Evolutionary conservation across 2,329 filamentous ascomycete species (phyloP), one percentile per base, ranked within the genome.

Genomic region (Polytolypa hystricis): DNA sequence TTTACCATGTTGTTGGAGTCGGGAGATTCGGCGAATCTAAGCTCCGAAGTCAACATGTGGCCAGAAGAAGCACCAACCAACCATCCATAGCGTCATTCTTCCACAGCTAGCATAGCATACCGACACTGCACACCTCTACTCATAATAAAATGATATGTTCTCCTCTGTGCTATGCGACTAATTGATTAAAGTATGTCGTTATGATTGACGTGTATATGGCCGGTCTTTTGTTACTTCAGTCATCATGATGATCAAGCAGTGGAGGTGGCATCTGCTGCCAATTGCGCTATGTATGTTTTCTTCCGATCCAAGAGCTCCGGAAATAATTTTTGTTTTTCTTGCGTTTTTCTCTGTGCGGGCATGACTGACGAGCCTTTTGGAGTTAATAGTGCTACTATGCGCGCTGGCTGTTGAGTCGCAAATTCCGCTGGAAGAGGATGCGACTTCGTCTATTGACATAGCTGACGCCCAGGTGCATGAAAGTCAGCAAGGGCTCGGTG

Each of bases 231-330:
- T 26, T 25, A 21, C 32, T 33, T 33, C 33, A 42, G 30, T 27
- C 28, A 40, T 36, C 31, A 46, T 44, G 42, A 42, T 38, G 36
- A 20, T 40, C 29, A 35, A 39, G 34, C 35, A 30, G 27, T 44
- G 43, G 43, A 42, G 39, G 36, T 46, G 42, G 39, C 38, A 39
- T 39, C 9, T 41, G 25, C 26, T 46, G 38, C 41, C 40, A 26
- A 20, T 40, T 32, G 43, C 40, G 29, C 31, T 46, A n/a, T 23
- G 43, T 46, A 33, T 33, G 42, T 20, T 26, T 8, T 18, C 7
- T 11, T 21, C n/a, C n/a, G n/a, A n/a, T n/a, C n/a, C n/a, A n/a
- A n/a, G n/a, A n/a, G n/a, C n/a, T n/a, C n/a, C n/a, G n/a, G n/a
- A n/a, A n/a, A n/a, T n/a, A n/a, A 14, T 25, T 12, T 25, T 4